Conservation (phyloP, 2,329 filamentous ascomycete genomes). For the Colletotrichum spinosum region DNA sequence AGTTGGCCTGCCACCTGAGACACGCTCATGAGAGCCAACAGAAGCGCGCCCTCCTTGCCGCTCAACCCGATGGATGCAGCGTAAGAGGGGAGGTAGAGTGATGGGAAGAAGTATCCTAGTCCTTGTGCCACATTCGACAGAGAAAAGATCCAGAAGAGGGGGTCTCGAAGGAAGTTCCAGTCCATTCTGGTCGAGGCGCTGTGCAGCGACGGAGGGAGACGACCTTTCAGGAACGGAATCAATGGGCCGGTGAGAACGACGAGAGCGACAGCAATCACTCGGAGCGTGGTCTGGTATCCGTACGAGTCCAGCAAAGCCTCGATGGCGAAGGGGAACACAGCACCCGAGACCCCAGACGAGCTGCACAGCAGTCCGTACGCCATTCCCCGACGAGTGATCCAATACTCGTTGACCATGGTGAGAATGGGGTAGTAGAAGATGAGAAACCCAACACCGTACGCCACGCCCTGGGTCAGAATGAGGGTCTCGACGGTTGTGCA, state of each 20-base stretch:
- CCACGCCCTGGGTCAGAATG: constrained; percentile 53
- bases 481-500: constrained; percentile 45
- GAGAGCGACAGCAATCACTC: constrained; percentile 52
- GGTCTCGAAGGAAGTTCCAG: constrained; percentile 40
- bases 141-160: constrained; percentile 50
- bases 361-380: constrained; percentile 63
- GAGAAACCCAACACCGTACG: constrained; percentile 49
- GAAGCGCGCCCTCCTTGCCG: constrained; percentile 55
- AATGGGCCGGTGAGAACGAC: constrained; percentile 53
- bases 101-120: constrained; percentile 66
- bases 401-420: constrained; percentile 57
- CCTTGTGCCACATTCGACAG: constrained; percentile 63
- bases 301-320: constrained; percentile 53
- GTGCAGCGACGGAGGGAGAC: constrained; percentile 52
- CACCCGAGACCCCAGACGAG: constrained; percentile 59
- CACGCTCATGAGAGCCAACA: constrained; percentile 60
- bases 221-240: constrained; percentile 53
- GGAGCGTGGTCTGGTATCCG: constrained; percentile 55
- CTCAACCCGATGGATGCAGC: constrained; percentile 54
- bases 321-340: constrained; percentile 59
- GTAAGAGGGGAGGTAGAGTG: constrained; percentile 64
- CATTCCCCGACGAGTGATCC: constrained; percentile 56
- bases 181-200: constrained; percentile 41
- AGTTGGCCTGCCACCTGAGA: constrained; percentile 58
- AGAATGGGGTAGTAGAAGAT: constrained; percentile 55